These are phyloP conservation scores for Argentina anserina DNA, from an alignment of 306 rosid species.

Conservation along the genomic window DNA sequence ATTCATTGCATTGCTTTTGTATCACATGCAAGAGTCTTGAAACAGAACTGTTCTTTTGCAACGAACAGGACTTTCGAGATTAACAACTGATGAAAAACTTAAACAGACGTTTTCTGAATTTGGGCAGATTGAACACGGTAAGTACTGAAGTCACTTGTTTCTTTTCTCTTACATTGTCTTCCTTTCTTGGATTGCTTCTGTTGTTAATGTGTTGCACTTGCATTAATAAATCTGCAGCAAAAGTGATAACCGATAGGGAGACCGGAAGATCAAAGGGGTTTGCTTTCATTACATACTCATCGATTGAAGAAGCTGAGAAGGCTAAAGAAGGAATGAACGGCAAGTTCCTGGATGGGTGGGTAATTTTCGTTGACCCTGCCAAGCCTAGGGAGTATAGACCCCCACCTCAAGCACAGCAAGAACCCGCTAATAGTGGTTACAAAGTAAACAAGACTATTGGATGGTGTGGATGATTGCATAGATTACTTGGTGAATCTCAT, in stretches of 20 bases:
- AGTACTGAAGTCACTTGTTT: not conserved
- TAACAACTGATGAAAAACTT: conserved; percentile 77
- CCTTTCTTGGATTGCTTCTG: conserved; percentile 2
- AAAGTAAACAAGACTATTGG: conserved; percentile 82
- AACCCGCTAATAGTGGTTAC: conserved; percentile 58
- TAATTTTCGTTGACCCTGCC: conserved; percentile 93
- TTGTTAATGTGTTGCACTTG: conserved; percentile 20
- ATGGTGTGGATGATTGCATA: conserved; percentile 69
- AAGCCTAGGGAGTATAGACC: conserved; percentile 72
- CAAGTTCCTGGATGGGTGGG: conserved; percentile 96
- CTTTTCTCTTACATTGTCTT: not conserved
- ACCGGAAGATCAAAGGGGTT: conserved; percentile 91
- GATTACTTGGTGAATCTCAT: conserved; percentile 7
- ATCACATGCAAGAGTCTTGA: not conserved
- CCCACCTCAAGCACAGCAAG: conserved; percentile 57
- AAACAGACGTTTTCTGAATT: conserved; percentile 72
- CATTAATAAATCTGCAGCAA: conserved; percentile 47
- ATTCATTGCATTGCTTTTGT: not conserved
- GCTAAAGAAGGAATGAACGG: conserved; percentile 83
- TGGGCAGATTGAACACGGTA: conserved; percentile 70
- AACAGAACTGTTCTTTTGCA: not conserved
- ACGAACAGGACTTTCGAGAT: conserved; percentile 75
- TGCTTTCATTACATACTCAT: conserved; percentile 57
- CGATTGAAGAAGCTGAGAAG: conserved; percentile 81
- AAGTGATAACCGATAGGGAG: conserved; percentile 71